Evolutionary conservation across 305 asterid species (phyloP).

Genomic region (Solanum hybrid): DNA sequence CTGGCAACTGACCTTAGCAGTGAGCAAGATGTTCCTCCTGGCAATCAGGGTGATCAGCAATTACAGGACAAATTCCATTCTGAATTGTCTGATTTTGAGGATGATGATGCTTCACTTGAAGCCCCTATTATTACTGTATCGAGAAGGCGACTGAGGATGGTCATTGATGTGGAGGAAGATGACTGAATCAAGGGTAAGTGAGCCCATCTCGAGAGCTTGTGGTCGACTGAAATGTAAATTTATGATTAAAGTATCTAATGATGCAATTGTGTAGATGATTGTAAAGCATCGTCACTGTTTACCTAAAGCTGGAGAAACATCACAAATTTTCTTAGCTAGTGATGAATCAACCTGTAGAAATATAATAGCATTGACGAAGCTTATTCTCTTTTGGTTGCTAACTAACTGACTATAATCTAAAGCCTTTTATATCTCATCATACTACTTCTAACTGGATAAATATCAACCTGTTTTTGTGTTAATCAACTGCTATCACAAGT

Average conservation of each 20-base stretch:
- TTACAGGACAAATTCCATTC: conserved; percentile 24
- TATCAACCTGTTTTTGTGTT: neutral
- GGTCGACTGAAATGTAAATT: neutral
- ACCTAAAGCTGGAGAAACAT: neutral
- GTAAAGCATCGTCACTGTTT: neutral
- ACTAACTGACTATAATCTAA: neutral
- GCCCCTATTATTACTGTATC: conserved; percentile 21
- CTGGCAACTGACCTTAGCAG: conserved; percentile 16
- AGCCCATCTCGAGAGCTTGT: neutral
- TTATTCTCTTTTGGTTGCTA: neutral
- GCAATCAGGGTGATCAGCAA: conserved; percentile 11
- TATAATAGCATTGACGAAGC: neutral
- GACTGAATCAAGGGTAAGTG: conserved; percentile 22
- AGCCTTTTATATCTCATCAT: neutral
- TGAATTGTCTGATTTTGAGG: conserved; percentile 45
- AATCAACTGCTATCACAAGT: neutral
- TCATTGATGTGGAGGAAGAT: conserved; percentile 66
- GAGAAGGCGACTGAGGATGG: conserved; percentile 68
- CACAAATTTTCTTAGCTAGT: neutral
- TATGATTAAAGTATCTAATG: neutral
- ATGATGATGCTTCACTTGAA: conserved; percentile 11
- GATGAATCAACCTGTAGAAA: conserved; percentile 3
- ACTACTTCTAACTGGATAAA: neutral
- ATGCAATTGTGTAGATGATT: neutral
- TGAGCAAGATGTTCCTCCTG: conserved; percentile 10